phyloP scores from a whole-genome alignment of 345 rosid genomes.

The Cardiospermum halicacabum region DNA sequence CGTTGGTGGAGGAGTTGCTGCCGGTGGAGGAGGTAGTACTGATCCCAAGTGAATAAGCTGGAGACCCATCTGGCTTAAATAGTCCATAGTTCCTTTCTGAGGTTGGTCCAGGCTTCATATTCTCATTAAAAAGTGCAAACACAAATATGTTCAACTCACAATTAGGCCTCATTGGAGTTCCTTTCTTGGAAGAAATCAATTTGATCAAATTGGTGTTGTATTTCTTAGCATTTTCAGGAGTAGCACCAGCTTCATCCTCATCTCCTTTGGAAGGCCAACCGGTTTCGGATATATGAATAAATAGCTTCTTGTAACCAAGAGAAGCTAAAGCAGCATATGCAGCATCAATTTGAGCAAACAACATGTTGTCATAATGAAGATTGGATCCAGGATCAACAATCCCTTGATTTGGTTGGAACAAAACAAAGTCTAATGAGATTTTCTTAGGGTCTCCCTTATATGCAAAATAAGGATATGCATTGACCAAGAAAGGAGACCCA shows the following conservation, averaged over 20 bases:
- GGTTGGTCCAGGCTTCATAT: slow-evolving; percentile 89
- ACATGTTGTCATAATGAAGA: slow-evolving; percentile 83
- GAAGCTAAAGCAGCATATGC: slow-evolving; percentile 65
- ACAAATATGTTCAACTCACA: slow-evolving; percentile 58
- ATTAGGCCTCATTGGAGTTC: slow-evolving; percentile 73
- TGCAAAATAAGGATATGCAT: slow-evolving; percentile 94
- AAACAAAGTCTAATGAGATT: slow-evolving; percentile 65
- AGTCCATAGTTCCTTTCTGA: slow-evolving; percentile 96
- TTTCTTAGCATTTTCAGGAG: slow-evolving; percentile 73
- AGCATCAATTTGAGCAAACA: slow-evolving; percentile 89
- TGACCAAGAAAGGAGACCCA: slow-evolving; percentile 74
- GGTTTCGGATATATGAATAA: slow-evolving; percentile 78
- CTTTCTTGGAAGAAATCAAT: slow-evolving; percentile 49
- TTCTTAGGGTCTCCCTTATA: slow-evolving; percentile 79
- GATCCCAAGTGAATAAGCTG: slow-evolving; percentile 53
- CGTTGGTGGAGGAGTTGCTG: slow-evolving; percentile 7
- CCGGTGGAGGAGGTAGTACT: background rate
- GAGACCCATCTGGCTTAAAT: slow-evolving; percentile 85
- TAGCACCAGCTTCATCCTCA: slow-evolving; percentile 73
- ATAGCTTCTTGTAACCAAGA: slow-evolving; percentile 56
- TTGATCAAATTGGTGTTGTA: slow-evolving; percentile 82
- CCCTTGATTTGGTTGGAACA: slow-evolving; percentile 73
- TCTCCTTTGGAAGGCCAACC: slow-evolving; percentile 99
- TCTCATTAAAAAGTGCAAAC: slow-evolving; percentile 90
- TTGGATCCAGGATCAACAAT: slow-evolving; percentile 58